phyloP scores from a whole-genome alignment of 139 green algal genomes.

The Closterium sp. region DNA sequence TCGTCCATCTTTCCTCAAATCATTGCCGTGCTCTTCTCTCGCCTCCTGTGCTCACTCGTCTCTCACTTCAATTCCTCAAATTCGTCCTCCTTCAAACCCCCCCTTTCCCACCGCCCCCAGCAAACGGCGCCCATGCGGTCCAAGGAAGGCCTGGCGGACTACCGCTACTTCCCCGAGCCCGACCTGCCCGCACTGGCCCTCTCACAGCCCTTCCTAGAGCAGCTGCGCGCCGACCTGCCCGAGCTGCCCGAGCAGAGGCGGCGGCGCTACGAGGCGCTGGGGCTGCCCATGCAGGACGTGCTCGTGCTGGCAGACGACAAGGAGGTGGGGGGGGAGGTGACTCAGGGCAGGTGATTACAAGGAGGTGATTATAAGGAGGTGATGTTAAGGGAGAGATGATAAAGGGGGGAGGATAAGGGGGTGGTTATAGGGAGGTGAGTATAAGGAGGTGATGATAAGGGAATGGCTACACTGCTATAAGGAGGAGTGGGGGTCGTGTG shows the following conservation, averaged over 20 bases:
- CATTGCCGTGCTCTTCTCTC: no score
- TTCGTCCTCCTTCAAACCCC: background rate
- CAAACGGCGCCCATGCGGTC: constrained; percentile 6
- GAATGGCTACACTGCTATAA: background rate
- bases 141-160: constrained; percentile 96
- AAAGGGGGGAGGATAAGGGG: no score
- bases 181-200: constrained; percentile 78
- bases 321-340: constrained; percentile 9
- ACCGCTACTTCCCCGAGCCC: constrained; percentile 97
- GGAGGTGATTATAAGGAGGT: no score
- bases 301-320: constrained; percentile 81
- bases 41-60: no score
- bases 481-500: no score
- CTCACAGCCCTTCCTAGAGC: constrained; percentile 21
- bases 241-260: constrained; percentile 78
- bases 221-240: constrained; percentile 63
- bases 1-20: background rate
- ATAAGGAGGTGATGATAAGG: no score
- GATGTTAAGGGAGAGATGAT: no score
- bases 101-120: background rate
- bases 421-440: background rate
- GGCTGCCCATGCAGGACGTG: constrained; percentile 71
- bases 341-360: no score
- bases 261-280: constrained; percentile 66
- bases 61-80: no score